Evolutionary conservation across 495 filamentous ascomycete genomes (phyloP).

Genomic region (Penicillium cataractarum): DNA sequence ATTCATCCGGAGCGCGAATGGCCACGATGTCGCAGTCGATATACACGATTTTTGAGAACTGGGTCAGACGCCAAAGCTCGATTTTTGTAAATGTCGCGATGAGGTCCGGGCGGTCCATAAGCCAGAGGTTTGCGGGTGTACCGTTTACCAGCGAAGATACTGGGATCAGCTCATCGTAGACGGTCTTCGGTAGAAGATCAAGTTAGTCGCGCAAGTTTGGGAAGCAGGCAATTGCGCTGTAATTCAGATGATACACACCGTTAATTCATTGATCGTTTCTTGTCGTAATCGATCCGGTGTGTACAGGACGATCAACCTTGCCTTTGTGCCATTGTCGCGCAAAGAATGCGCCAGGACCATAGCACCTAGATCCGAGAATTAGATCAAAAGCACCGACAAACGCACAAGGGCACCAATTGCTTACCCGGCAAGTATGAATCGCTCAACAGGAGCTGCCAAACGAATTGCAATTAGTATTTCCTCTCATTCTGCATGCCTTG

Average conservation of each 20-base stretch:
- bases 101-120: constrained; percentile 91
- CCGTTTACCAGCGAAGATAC: constrained; percentile 77
- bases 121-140: constrained; percentile 77
- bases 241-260: constrained; percentile 52
- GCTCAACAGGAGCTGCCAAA: constrained; percentile 76
- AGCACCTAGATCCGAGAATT: constrained; percentile 62
- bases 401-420: constrained; percentile 2
- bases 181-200: constrained; percentile 52
- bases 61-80: constrained; percentile 86
- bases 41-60: constrained; percentile 90
- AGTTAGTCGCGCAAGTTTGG: constrained; percentile 3
- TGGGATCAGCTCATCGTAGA: constrained; percentile 89
- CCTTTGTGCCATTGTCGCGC: constrained; percentile 85
- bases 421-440: constrained; percentile 90
- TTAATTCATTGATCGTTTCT: constrained; percentile 75
- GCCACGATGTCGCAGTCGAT: constrained; percentile 90
- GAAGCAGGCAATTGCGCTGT: neutral
- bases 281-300: constrained; percentile 74
- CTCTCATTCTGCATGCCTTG: neutral
- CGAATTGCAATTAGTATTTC: constrained; percentile 27
- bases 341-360: constrained; percentile 93
- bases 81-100: constrained; percentile 96
- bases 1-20: constrained; percentile 86
- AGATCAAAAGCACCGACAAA: constrained; percentile 1
- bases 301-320: constrained; percentile 82